Evolutionary conservation across 148 eudicot genomes (phyloP), one percentile per base, ranked within the genome.

Genomic region (Talinum fruticosum): DNA sequence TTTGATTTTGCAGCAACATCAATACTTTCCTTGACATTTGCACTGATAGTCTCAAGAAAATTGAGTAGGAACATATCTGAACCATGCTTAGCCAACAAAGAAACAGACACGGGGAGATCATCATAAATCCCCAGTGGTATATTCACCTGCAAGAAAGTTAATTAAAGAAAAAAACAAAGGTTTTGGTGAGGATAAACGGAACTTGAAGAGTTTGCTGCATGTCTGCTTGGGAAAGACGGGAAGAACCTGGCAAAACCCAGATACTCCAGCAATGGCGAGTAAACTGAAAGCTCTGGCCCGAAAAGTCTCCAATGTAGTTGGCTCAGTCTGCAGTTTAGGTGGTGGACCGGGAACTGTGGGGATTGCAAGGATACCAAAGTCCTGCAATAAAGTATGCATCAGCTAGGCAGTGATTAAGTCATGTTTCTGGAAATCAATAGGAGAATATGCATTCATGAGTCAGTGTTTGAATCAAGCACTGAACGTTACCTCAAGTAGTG

Each of bases 341-440:
- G 99, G 97, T 14, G 90, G 93, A 16, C 97, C 93, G 15, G 97
- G 94, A 82, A 92, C 91, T 71, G 96, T 85, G 28, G 99, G 99
- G 62, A 95, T 86, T 68, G 88, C 99, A 19, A 92, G 84, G 69
- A 95, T 75, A 75, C 92, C 91, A 59, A 29, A 80, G 76, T 91
- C 96, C 98, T 94, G 57, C 62, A 68, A 59, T 16, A 71, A 10
- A 78, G 10, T 23, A 24, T 38, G 51, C 3, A 32, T 23, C 37
- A 77, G 29, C 24, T 64, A 6, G 44, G 32, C 69, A 69, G 23
- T 30, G 32, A n/a, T 1, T 5, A 41, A 41, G 7, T 41, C 5
- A 5, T 4, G 1, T 5, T 41, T 10, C 21, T 51, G 3, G 57
- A 16, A 51, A 51, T 19, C 57, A 16, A 51, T 51, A 2, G 23